A percentile compares a stretch with the other conserved stretches of the same genome.
Evolutionary conservation across 2,329 filamentous ascomycete genomes (phyloP).

Genomic region (Diaporthe ilicicola): DNA sequence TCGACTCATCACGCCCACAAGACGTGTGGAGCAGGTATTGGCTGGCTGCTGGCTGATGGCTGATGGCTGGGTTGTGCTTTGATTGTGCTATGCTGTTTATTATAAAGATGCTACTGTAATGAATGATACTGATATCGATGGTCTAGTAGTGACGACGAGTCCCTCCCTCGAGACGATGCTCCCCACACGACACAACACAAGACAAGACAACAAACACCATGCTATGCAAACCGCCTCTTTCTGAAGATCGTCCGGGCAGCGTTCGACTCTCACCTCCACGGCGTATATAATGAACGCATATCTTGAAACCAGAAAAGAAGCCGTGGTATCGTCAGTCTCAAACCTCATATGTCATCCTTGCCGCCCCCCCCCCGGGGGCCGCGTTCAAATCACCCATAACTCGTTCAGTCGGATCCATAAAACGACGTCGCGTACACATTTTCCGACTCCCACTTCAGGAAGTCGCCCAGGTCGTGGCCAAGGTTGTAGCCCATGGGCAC

Average conservation of each 20-base stretch:
- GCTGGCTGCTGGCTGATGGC: not conserved
- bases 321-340: not conserved
- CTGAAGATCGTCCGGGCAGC: not conserved
- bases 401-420: conserved; percentile 33
- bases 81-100: not conserved
- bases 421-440: conserved; percentile 50
- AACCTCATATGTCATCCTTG: not conserved
- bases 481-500: conserved; percentile 70
- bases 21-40: conserved; percentile 11
- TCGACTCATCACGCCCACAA: not conserved
- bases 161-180: not conserved
- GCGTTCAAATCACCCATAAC: not conserved
- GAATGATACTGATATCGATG: not conserved
- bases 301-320: not conserved
- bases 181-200: not conserved
- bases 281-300: not conserved
- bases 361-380: too few relatives aligned
- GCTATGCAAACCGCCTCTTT: conserved; percentile 3
- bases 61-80: not conserved
- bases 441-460: conserved; percentile 65
- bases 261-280: not conserved
- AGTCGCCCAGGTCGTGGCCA: conserved; percentile 66
- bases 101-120: not conserved
- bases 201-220: conserved; percentile 3
- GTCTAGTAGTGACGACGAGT: not conserved